Base-by-base conservation (phyloP, 2,329 filamentous ascomycete genomes). In the Bertia moriformis region DNA sequence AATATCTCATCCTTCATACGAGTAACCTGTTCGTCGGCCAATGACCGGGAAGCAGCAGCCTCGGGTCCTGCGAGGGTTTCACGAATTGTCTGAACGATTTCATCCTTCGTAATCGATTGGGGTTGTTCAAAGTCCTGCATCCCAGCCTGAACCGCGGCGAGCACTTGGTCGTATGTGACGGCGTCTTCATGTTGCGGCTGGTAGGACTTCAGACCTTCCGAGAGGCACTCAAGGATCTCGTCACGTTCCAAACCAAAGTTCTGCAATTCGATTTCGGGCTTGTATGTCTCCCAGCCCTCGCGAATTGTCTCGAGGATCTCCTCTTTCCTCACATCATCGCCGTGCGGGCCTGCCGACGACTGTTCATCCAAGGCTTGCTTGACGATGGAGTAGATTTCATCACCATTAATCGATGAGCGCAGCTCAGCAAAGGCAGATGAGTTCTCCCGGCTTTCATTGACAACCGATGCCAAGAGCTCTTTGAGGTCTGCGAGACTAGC, bases 171-270 rank as follows among this genome's bases (percentile, higher is more conserved):
- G 45, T 73, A 75, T 30, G 66, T 72, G 14, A 71, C 60, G 19
- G 59, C 60, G 22, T 58, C 51, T 33, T 63, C 51, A 37, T 56
- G 49, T 42, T 60, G 48, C 24, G 60, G 61, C 44, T 56, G 62
- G 47, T 78, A 74, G 15, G 73, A 67, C 48, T 72, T 70, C 3
- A 80, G 60, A 4, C 75, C 75, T 55, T 79, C 73, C 29, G 67
- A 64, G 18, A 80, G 59, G 41, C 75, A 78, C 32, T 76, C 66
- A 4, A 80, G 59, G 32, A 80, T 75, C 45, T 80, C 75, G 18
- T 79, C 73, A 13, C 73, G 65, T 48, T 79, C 74, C 3, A 80
- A 58, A 3, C 75, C 75, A 46, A 77, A 75, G 43, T 78, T 75
- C 43, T 79, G 71, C 2, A 79, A 59, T 45, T 78, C 71, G 29